Percentiles rank a stretch among this genome's conserved stretches.
Evolutionary conservation across 2,329 filamentous ascomycete genomes (phyloP).

Genomic region (Epichloe sylvatica): DNA sequence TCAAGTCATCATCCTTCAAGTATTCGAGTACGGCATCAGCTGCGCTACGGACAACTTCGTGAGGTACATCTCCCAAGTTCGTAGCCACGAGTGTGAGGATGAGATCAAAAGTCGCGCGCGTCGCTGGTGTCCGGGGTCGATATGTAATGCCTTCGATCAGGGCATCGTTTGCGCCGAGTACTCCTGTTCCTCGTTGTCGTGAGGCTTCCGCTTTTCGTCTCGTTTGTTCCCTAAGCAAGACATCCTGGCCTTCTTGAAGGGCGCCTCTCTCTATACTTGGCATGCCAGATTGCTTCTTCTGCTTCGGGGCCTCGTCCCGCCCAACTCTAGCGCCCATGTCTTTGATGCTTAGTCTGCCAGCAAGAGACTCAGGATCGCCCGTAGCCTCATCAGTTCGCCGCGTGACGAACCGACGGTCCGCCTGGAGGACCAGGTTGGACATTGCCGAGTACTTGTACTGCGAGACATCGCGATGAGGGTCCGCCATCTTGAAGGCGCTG

Average conservation of each 20-base stretch:
- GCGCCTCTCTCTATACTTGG: conserved; percentile 61
- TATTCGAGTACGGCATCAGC: conserved; percentile 85
- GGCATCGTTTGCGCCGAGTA: conserved; percentile 72
- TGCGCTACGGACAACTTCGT: conserved; percentile 83
- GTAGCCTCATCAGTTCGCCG: conserved; percentile 89
- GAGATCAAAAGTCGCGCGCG: conserved; percentile 83
- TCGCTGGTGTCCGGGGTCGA: conserved; percentile 79
- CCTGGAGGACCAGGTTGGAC: conserved; percentile 99
- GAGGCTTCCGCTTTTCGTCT: conserved; percentile 66
- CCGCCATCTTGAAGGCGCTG: conserved; percentile 47
- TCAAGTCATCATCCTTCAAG: conserved; percentile 87
- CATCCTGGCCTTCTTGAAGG: conserved; percentile 68
- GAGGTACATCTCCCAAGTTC: conserved; percentile 81
- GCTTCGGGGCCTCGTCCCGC: conserved; percentile 65
- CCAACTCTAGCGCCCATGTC: conserved; percentile 86
- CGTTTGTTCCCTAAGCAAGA: conserved; percentile 68
- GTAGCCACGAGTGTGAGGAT: conserved; percentile 83
- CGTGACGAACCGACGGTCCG: conserved; percentile 89
- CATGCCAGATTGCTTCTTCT: conserved; percentile 58
- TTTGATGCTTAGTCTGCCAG: conserved; percentile 79
- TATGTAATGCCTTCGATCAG: conserved; percentile 86
- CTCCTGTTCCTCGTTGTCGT: conserved; percentile 57
- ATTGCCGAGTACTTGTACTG: conserved; percentile 99
- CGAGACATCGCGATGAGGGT: conserved; percentile 67
- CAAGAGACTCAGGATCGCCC: conserved; percentile 92